Evolutionary conservation across 257 asterid genomes (phyloP).

Genomic region (Solanum lignicaule): DNA sequence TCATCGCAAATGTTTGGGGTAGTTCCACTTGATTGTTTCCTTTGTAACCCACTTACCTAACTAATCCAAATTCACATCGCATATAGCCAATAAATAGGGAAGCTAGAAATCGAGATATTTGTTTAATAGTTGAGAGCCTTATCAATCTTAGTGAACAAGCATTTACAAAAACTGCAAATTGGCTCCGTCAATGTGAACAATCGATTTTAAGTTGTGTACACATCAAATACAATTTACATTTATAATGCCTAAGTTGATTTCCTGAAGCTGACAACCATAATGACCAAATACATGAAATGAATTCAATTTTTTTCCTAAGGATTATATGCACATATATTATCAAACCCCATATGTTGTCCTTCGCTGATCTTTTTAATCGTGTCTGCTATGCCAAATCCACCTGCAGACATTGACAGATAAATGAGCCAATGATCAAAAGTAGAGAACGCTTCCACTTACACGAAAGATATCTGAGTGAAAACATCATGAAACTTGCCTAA

Average conservation of each 20-base stretch:
- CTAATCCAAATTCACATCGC: background rate
- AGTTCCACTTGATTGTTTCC: background rate
- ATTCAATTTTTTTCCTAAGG: background rate
- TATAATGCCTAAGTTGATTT: background rate
- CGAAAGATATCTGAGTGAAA: background rate
- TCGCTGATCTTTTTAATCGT: constrained; percentile 26
- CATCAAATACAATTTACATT: background rate
- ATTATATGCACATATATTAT: constrained; percentile 38
- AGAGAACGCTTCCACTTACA: background rate
- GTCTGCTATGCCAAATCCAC: constrained; percentile 51
- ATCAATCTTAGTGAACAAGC: background rate
- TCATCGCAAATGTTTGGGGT: background rate
- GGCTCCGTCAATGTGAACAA: background rate
- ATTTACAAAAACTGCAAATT: background rate
- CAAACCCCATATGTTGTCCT: constrained; percentile 40
- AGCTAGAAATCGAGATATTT: background rate
- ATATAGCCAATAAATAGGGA: background rate
- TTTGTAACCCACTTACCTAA: background rate
- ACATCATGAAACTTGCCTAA: constrained; percentile 30
- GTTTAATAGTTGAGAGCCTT: background rate
- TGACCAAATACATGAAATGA: background rate
- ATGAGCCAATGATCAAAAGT: background rate
- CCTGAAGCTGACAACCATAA: background rate
- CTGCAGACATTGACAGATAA: constrained; percentile 13
- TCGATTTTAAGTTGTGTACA: background rate